Conservation (phyloP, 2,329 filamentous ascomycete genomes). For the Dactylonectria macrodidyma region DNA sequence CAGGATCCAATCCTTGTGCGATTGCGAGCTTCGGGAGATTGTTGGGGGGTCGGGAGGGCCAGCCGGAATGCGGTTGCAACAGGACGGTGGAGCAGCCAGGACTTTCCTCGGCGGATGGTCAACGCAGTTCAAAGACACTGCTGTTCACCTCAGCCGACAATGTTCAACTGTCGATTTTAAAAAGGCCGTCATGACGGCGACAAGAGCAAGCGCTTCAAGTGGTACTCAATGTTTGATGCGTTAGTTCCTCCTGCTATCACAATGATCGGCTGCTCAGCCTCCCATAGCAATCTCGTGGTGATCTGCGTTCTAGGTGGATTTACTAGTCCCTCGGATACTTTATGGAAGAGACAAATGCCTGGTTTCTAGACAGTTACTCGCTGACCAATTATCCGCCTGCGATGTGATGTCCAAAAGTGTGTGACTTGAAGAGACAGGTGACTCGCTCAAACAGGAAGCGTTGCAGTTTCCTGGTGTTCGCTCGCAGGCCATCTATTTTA, state of each 20-base stretch:
- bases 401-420: neutral
- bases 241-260: neutral
- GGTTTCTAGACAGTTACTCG: slow-evolving; percentile 5
- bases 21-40: slow-evolving; percentile 20
- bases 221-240: neutral
- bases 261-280: slow-evolving; percentile 1
- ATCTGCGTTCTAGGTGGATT: neutral
- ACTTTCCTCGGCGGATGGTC: slow-evolving; percentile 20
- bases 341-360: slow-evolving; percentile 8
- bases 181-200: neutral
- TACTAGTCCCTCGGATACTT: too few species aligned
- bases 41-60: slow-evolving; percentile 25
- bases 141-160: slow-evolving; percentile 21
- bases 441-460: slow-evolving; percentile 7
- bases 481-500: neutral
- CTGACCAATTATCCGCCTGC: neutral
- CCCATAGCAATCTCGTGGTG: neutral
- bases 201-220: neutral
- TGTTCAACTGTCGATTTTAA: slow-evolving; percentile 2
- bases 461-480: neutral
- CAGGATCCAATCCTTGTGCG: slow-evolving; percentile 24
- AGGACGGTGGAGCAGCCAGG: slow-evolving; percentile 13
- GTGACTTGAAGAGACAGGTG: slow-evolving; percentile 5
- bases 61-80: slow-evolving; percentile 30
- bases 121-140: slow-evolving; percentile 12